Evolutionary conservation across 2,329 filamentous ascomycete genomes (phyloP), one percentile per base, ranked within the genome.

Genomic region (Zelopaecilomyces penicillatus): DNA sequence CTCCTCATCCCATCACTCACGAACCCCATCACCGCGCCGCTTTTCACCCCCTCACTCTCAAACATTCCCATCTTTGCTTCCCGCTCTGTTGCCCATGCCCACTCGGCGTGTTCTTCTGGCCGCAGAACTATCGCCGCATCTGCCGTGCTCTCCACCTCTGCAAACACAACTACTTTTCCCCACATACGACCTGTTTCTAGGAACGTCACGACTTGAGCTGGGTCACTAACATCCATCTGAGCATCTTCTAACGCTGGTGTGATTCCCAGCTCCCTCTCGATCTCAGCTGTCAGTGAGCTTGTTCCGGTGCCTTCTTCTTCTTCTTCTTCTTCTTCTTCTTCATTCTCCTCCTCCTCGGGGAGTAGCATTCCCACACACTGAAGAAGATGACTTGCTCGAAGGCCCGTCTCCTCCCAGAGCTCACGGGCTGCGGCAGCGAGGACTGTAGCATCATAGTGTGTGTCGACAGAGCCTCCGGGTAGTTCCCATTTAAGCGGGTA

Each of bases 381-480:
- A 7, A 50, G 51, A 2, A 69, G 57, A 5, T 45, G 44, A 1
- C 44, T 51, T 5, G 61, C 63, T 2, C 45, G 37, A 0, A 75
- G 59, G 0, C 66, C 64, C 0, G 69, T 55, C 52, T 75, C 71
- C 51, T 75, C 73, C 56, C 58, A 63, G 1, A 76, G 59, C 55
- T 76, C 73, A 29, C 73, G 65, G 5, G 63, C 65, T 26, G 61
- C 47, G 0, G 62, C 61, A 6, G 66, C 66, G 4, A 67, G 48
- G 2, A 69, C 53, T 36, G 73, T 73, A 1, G 70, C 71, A 1
- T 63, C 56, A 1, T 74, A 56, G 1, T 69, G 67, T 19, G 65
- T 49, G 3, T 59, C 47, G 28, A 74, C 30, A 8, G 37, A 37
- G 36, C 50, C 50, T 33, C 53, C 53, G 19, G 52, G 50, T 3